Evolutionary conservation across 225 moss, liverwort and hornwort species (phyloP).

Genomic region (Physcomitrium patens): DNA sequence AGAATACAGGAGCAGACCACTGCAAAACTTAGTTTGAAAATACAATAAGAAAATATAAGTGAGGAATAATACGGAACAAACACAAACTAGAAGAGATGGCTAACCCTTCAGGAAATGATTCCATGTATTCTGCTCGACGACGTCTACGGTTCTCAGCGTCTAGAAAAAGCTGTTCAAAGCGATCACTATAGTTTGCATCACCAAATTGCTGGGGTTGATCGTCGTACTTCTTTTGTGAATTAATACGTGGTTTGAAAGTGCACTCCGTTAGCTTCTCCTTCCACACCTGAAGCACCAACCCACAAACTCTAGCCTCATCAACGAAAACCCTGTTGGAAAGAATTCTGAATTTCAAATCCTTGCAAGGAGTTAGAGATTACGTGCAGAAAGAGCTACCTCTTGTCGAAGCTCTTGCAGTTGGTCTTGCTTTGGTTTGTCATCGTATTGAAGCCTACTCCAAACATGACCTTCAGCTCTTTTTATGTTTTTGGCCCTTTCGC

Average conservation of each 20-base stretch:
- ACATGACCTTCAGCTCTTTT: slow-evolving; percentile 68
- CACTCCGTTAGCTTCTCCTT: slow-evolving; percentile 93
- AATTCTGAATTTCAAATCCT: not conserved
- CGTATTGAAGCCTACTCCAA: slow-evolving; percentile 78
- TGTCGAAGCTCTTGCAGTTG: slow-evolving; percentile 76
- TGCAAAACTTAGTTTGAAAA: not conserved
- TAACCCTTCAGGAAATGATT: slow-evolving; percentile 95
- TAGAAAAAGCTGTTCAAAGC: slow-evolving; percentile 89
- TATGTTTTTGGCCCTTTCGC: slow-evolving; percentile 86
- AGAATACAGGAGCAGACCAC: not conserved
- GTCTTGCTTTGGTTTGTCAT: slow-evolving; percentile 74
- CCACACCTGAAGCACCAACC: slow-evolving; percentile 66
- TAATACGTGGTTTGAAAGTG: slow-evolving; percentile 95
- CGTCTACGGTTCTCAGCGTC: slow-evolving; percentile 92
- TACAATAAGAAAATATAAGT: not conserved
- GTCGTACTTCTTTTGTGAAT: slow-evolving; percentile 46
- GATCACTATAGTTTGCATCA: slow-evolving; percentile 46
- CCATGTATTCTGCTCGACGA: slow-evolving; percentile 86
- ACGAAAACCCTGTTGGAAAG: slow-evolving; percentile 8
- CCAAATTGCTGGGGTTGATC: slow-evolving; percentile 13
- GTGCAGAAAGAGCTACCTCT: slow-evolving; percentile 22
- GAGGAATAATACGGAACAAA: slow-evolving; percentile 2
- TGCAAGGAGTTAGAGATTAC: slow-evolving; percentile 1
- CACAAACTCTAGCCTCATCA: slow-evolving; percentile 21
- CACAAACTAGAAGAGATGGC: slow-evolving; percentile 36